Base-by-base conservation (phyloP, 371 early-diverging fungal species). In the Mortierella sp. region DNA sequence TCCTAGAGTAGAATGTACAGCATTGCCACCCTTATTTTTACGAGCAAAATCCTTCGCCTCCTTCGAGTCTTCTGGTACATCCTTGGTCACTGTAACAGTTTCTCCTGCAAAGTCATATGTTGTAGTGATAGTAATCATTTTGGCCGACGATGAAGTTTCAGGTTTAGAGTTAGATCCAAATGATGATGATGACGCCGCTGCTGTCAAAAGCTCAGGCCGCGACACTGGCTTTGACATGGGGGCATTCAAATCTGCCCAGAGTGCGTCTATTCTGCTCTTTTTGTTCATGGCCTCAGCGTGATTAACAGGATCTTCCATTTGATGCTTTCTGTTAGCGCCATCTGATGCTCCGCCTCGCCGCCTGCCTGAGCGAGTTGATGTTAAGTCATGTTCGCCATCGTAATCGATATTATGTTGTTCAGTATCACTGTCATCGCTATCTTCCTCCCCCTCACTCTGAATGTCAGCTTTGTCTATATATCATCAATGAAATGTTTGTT, bases 241-340 rank as follows among this genome's bases (percentile, higher is more conserved):
- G 3, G 60, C 31, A 34, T 78, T 78, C 80, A 87, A 70, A 9
- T 87, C 87, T 22, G 75, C 80, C 87, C 87, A 87, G n/a, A 87
- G 72, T 12, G 85, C 84, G 37, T 85, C 87, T 22, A 87, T 67
- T 42, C 65, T 76, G 22, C 74, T 65, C 68, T 84, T 86, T 62
- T 72, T 83, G 32, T 4, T 55, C 58, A 47, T 35, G 0, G 56
- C 71, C 51, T 72, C 64, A 1, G 72, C 68, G 6, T 71, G 67
- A 40, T 58, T 64, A 8, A 62, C 22, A 0, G 61, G 29, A 4
- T 72, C 54, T 2, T 72, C 61, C 2, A 34, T 12, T 43, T 35
- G 53, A 34, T 51, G 64, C 40, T 42, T 71, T 22, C 69, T 68
- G 23, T 37, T 54, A 13, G 42, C 1, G 12, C 34, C 37, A 22